Conservation (phyloP, 495 filamentous ascomycete genomes). For the Penicillium simplicissimum region DNA sequence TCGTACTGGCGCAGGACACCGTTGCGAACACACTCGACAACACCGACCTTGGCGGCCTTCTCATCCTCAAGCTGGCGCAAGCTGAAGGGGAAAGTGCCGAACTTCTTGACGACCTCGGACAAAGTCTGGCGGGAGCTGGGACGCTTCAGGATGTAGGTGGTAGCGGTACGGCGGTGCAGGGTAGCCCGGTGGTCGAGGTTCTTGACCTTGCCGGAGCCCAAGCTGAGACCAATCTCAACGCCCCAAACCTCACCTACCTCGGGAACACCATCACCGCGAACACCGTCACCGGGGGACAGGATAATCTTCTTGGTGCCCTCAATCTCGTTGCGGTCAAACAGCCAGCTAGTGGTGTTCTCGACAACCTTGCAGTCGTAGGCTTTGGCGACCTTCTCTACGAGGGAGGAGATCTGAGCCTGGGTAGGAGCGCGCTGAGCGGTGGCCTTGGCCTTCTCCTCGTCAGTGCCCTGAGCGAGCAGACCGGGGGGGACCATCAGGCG, state of each 20-base stretch:
- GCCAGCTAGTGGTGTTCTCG: conserved; percentile 96
- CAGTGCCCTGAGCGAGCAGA: conserved; percentile 75
- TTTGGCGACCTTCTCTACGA: conserved; percentile 90
- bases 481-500: conserved; percentile 89
- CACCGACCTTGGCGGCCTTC: conserved; percentile 91
- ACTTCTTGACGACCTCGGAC: conserved; percentile 93
- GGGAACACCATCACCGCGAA: conserved; percentile 87
- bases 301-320: conserved; percentile 99
- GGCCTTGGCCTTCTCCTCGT: conserved; percentile 94
- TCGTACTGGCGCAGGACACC: conserved; percentile 94
- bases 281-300: conserved; percentile 75
- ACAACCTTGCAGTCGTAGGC: conserved; percentile 89
- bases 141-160: conserved; percentile 87
- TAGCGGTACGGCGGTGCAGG: conserved; percentile 87
- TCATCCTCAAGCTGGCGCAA: conserved; percentile 96
- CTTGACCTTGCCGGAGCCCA: conserved; percentile 94
- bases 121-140: conserved; percentile 86
- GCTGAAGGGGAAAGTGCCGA: conserved; percentile 96
- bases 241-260: conserved; percentile 97
- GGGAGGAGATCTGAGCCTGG: conserved; percentile 78
- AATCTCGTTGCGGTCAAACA: conserved; percentile 94
- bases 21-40: conserved; percentile 89
- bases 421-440: conserved; percentile 75
- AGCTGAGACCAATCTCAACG: conserved; percentile 89
- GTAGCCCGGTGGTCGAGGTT: conserved; percentile 81